Evolutionary conservation across 441 rosid species (phyloP).

Genomic region (Heliophila coronopifolia): DNA sequence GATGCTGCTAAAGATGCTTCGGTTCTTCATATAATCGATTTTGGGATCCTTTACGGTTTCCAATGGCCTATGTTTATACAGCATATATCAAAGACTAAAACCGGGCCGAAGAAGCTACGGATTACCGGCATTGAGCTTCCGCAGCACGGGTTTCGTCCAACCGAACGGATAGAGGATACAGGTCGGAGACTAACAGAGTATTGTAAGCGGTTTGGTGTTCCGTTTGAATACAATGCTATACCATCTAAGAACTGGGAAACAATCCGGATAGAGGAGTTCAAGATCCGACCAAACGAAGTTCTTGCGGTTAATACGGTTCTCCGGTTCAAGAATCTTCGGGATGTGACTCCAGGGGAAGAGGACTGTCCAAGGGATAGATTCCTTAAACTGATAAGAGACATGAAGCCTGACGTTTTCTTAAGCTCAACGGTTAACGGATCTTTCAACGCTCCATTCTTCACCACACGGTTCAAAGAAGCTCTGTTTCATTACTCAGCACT

Average conservation of each 20-base stretch:
- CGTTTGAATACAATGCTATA: conserved; percentile 49
- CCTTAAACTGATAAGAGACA: conserved; percentile 39
- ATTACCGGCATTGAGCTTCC: conserved; percentile 74
- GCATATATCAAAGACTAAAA: conserved; percentile 32
- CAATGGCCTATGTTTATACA: conserved; percentile 89
- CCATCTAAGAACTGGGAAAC: conserved; percentile 80
- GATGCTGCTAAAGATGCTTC: conserved; percentile 44
- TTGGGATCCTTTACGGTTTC: conserved; percentile 75
- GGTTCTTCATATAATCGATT: conserved; percentile 63
- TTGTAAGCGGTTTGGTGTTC: conserved; percentile 51
- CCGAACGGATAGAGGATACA: conserved; percentile 62
- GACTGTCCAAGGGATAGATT: conserved; percentile 51
- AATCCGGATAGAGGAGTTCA: conserved; percentile 58
- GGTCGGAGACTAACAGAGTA: conserved; percentile 48
- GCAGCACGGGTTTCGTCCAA: conserved; percentile 65
- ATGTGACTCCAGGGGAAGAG: conserved; percentile 44
- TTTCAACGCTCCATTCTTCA: conserved; percentile 75
- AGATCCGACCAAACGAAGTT: conserved; percentile 44
- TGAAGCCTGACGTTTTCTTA: conserved; percentile 61
- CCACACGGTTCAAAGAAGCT: conserved; percentile 71
- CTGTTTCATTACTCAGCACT: conserved; percentile 64
- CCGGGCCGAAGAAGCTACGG: conserved; percentile 53
- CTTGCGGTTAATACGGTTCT: conserved; percentile 47
- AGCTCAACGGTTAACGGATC: conserved; percentile 64
- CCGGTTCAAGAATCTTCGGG: conserved; percentile 51